Percentiles rank a stretch among this genome's conserved stretches.
Conservation (phyloP, 148 eudicot species). For the Diospyros kaki region DNA sequence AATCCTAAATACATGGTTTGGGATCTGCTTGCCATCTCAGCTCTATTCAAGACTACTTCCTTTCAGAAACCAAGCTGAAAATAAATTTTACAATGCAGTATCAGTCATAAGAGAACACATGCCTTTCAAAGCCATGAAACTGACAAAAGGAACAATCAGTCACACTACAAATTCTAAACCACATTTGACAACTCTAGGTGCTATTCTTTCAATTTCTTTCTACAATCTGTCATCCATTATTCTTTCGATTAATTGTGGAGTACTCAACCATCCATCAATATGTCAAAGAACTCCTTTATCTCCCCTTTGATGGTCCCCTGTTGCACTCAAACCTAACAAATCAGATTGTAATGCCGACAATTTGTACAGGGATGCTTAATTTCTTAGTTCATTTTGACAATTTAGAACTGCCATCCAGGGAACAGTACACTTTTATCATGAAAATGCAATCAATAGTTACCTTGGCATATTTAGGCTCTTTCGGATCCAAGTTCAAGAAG, state of each 20-base stretch:
- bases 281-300: neutral
- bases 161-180: too few species aligned
- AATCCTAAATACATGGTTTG: neutral
- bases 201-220: neutral
- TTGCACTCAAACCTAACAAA: neutral
- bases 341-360: neutral
- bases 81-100: neutral
- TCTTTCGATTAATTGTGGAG: neutral
- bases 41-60: neutral
- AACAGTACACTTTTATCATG: neutral
- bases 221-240: neutral
- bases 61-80: neutral
- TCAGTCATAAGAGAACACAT: neutral
- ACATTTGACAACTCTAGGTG: neutral
- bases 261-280: neutral
- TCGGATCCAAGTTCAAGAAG: conserved; percentile 61
- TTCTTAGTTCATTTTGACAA: neutral
- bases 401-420: neutral
- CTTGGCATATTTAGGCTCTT: conserved; percentile 65
- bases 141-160: too few species aligned
- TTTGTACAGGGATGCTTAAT: neutral
- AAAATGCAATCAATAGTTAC: conserved; percentile 25
- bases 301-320: neutral
- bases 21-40: neutral
- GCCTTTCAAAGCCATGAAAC: too few species aligned